Evolutionary conservation across 139 green algal genomes (phyloP), one percentile per base, ranked within the genome.

Genomic region (Auxenochlorella pyrenoidosa): DNA sequence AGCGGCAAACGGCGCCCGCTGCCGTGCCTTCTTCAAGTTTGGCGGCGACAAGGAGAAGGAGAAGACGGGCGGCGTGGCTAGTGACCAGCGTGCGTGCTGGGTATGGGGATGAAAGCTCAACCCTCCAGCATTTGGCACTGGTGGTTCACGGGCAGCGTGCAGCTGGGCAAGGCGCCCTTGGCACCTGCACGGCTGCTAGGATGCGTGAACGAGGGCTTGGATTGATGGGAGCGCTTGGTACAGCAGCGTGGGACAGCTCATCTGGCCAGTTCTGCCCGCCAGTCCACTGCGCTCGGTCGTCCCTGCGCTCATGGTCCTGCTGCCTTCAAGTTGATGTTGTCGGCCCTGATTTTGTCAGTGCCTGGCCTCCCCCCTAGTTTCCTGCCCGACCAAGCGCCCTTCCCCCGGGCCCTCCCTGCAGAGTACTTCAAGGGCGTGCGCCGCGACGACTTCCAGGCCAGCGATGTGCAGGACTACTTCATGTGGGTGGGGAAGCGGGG

Each of bases 391-490:
- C 40, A 21, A 54, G 8, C 1, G 19, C 26, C 22, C 70, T 34
- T 22, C 58, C n/a, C 18, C 12, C 13, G 0, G 41, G 34, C 16
- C 71, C 44, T 26, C 36, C 34, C 47, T 75, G 84, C 79, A 84
- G 77, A 78, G n/a, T 88, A 77, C n/a, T 88, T 60, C 41, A 21
- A 75, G 58, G 54, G 44, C 81, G 75, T 47, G 79, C 24, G 40
- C 5, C 88, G 94, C 12, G 93, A 95, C 1, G 94, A 97, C 51
- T 98, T 95, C 90, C 90, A 83, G 5, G 83, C 80, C 22, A 93
- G 95, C 32, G 96, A 99, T 44, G 95, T 99, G 22, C 94, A 98
- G 87, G 88, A 98, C 59, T 99, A 99, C 91, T 99, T 99, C 90
- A 99, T 99, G 92, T 63, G 54, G 22, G 54, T 4, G 54, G 54